phyloP scores from a whole-genome alignment of 257 asterid species.

The Solanum microdontum region DNA sequence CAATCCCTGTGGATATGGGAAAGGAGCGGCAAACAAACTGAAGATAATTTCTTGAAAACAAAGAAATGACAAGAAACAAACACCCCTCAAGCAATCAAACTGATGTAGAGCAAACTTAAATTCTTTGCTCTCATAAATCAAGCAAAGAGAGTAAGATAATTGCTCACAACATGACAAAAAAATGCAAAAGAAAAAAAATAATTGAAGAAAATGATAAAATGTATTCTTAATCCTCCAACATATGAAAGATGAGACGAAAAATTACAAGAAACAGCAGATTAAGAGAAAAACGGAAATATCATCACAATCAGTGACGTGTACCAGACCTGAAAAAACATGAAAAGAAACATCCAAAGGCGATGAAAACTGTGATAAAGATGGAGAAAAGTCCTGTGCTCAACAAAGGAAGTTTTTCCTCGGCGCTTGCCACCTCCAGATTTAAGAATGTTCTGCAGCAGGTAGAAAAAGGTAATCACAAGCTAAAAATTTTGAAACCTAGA shows the following conservation, averaged over 20 bases:
- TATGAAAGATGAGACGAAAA: not conserved
- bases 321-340: conserved; percentile 94
- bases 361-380: conserved; percentile 99
- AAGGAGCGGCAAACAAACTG: not conserved
- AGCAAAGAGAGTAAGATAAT: not conserved
- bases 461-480: not conserved
- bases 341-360: conserved; percentile 93
- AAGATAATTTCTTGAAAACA: conserved; percentile 2
- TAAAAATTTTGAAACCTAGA: not conserved
- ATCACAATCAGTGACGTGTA: not conserved
- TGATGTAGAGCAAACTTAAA: not conserved
- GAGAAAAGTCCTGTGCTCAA: conserved; percentile 93
- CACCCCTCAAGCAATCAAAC: not conserved
- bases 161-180: not conserved
- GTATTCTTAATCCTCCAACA: not conserved
- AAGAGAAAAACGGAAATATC: not conserved
- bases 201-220: not conserved
- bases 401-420: conserved; percentile 88
- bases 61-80: not conserved
- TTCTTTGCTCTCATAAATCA: not conserved
- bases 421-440: conserved; percentile 69
- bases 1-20: conserved; percentile 50
- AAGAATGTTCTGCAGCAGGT: conserved; percentile 47
- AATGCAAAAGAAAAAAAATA: not conserved
- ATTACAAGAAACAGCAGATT: not conserved